Percentiles rank a stretch among this genome's conserved stretches.
These are phyloP conservation scores for Naganishia onofrii DNA, from an alignment of 768 basidiomycete genomes.

Conservation along the genomic window DNA sequence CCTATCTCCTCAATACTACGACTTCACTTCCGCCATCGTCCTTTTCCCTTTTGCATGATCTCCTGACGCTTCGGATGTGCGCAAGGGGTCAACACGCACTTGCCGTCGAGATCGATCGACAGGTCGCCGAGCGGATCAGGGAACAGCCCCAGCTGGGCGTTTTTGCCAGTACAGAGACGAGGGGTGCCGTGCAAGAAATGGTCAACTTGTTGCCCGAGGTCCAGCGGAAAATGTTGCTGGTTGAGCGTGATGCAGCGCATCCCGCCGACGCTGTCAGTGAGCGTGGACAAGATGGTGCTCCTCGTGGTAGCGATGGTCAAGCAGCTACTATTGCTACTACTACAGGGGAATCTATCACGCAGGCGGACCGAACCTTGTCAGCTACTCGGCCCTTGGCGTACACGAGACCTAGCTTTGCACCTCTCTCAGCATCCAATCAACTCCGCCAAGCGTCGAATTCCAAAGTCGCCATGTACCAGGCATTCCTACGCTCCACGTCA, in stretches of 20 bases:
- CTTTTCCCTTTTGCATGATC: slow-evolving; percentile 30
- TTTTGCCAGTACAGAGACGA: background rate
- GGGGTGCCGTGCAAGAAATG: slow-evolving; percentile 27
- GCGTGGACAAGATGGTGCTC: background rate
- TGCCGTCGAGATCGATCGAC: slow-evolving; percentile 30
- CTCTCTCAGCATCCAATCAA: slow-evolving; percentile 22
- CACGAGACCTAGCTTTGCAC: slow-evolving; percentile 20
- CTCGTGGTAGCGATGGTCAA: background rate
- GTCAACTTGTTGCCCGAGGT: slow-evolving; percentile 29
- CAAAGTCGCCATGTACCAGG: slow-evolving; percentile 25
- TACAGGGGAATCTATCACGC: background rate
- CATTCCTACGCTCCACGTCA: slow-evolving; percentile 8
- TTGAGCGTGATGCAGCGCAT: slow-evolving; percentile 21
- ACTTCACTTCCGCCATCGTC: slow-evolving; percentile 17
- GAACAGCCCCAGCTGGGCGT: background rate
- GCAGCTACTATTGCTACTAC: background rate
- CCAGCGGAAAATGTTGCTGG: slow-evolving; percentile 27
- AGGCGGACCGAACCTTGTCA: background rate
- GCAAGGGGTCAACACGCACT: slow-evolving; percentile 24
- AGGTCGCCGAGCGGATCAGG: slow-evolving; percentile 15
- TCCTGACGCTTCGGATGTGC: slow-evolving; percentile 27
- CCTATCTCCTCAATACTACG: slow-evolving; percentile 26
- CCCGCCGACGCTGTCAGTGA: background rate
- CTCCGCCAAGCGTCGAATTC: slow-evolving; percentile 18
- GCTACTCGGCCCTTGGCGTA: background rate